Conservation (phyloP, 2,329 filamentous ascomycete genomes). For the Diplocarpon mali region DNA sequence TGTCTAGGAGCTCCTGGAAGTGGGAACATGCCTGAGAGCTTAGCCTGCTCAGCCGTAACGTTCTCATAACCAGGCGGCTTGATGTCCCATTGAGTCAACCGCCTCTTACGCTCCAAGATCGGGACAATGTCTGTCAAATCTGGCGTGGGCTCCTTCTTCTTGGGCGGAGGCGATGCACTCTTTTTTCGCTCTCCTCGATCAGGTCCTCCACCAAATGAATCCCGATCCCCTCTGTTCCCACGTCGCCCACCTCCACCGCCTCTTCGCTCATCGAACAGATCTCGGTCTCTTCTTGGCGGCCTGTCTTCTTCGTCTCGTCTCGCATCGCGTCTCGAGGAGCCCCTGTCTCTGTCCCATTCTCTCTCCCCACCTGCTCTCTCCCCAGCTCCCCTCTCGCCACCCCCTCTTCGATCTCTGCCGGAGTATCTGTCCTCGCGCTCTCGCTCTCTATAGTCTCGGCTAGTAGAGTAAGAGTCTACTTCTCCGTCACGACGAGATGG, state of each 20-base stretch:
- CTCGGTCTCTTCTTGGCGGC: constrained; percentile 42
- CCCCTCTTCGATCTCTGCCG: constrained; percentile 48
- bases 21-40: constrained; percentile 98
- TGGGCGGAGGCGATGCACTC: constrained; percentile 69
- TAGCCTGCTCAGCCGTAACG: constrained; percentile 95
- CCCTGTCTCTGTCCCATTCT: constrained; percentile 65
- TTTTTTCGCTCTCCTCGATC: constrained; percentile 38
- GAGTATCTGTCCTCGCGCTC: constrained; percentile 90
- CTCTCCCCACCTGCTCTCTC: constrained; percentile 50
- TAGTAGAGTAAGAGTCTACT: constrained; percentile 82
- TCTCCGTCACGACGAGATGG: constrained; percentile 60
- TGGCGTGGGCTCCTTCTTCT: constrained; percentile 90
- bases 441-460: constrained; percentile 81
- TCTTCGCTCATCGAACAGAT: constrained; percentile 52
- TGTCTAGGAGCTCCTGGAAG: constrained; percentile 89
- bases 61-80: constrained; percentile 97
- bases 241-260: constrained; percentile 39
- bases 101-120: constrained; percentile 75
- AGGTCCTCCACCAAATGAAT: constrained; percentile 30
- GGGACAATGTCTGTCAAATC: constrained; percentile 82
- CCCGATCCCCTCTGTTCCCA: constrained; percentile 30
- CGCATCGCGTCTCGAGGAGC: constrained; percentile 47
- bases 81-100: constrained; percentile 98
- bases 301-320: constrained; percentile 57
- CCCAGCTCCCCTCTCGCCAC: constrained; percentile 47